phyloP scores from a whole-genome alignment of 495 filamentous ascomycete species.

The Trichocladium antarcticum region DNA sequence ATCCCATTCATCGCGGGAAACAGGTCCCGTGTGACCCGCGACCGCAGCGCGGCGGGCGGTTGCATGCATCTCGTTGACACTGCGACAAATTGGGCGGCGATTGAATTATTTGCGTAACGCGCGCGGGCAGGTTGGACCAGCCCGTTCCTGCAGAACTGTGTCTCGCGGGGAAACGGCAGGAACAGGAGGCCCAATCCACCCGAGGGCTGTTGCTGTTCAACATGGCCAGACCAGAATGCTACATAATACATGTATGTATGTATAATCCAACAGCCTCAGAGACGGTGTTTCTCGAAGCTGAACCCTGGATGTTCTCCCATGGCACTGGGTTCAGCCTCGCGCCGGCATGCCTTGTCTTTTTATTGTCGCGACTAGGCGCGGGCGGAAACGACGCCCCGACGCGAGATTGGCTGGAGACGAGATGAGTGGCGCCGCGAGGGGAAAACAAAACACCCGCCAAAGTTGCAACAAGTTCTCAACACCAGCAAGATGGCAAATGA shows the following conservation, averaged over 20 bases:
- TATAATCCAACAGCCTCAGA: too few species aligned
- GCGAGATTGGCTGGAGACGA: slow-evolving; percentile 2
- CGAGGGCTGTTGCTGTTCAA: not conserved
- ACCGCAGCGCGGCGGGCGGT: slow-evolving; percentile 1
- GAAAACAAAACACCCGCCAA: too few species aligned
- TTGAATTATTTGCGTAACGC: slow-evolving; percentile 29
- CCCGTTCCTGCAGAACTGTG: slow-evolving; percentile 2
- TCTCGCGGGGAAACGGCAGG: not conserved
- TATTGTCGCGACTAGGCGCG: too few species aligned
- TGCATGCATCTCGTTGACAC: not conserved
- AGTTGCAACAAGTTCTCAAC: too few species aligned
- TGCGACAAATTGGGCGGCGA: slow-evolving; percentile 24
- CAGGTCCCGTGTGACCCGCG: not conserved
- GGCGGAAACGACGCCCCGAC: not conserved
- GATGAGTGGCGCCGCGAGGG: not conserved
- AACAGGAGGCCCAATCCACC: not conserved
- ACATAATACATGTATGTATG: too few species aligned
- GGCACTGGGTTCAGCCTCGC: slow-evolving; percentile 4
- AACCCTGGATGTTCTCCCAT: too few species aligned
- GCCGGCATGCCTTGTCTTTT: too few species aligned
- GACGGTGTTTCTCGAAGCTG: too few species aligned
- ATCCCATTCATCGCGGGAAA: not conserved
- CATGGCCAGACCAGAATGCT: too few species aligned
- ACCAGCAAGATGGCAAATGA: too few species aligned
- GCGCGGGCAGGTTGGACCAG: not conserved